Conservation (phyloP, 23 red algal species). For the Gracilaria caudata region DNA sequence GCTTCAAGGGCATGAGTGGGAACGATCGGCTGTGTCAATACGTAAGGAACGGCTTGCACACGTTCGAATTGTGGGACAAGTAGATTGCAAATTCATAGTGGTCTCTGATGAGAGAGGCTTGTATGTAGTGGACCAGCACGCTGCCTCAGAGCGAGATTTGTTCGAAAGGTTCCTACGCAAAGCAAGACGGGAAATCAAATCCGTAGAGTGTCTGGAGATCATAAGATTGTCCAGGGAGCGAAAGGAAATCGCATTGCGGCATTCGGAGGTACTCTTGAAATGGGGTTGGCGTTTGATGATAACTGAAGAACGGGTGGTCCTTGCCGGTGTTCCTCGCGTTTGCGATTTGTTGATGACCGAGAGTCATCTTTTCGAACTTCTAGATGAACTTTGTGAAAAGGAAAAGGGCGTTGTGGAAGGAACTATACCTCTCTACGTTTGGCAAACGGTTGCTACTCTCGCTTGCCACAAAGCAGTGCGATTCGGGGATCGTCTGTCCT, state of each 20-base stretch:
- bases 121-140: conserved; percentile 91
- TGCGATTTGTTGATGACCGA: conserved; percentile 23
- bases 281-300: conserved; percentile 46
- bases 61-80: conserved; percentile 68
- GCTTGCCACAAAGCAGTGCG: conserved; percentile 89
- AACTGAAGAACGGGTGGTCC: neutral
- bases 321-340: conserved; percentile 17
- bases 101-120: conserved; percentile 42
- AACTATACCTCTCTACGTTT: conserved; percentile 27
- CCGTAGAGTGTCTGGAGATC: neutral
- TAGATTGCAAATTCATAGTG: conserved; percentile 84
- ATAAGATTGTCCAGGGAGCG: neutral
- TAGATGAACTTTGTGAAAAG: conserved; percentile 46
- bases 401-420: neutral
- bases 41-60: conserved; percentile 6
- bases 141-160: conserved; percentile 81
- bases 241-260: conserved; percentile 12
- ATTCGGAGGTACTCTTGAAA: neutral
- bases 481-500: conserved; percentile 82
- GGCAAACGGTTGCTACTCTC: conserved; percentile 48
- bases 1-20: neutral
- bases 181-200: neutral
- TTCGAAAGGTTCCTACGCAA: conserved; percentile 68
- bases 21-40: conserved; percentile 9
- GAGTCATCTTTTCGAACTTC: conserved; percentile 56